Evolutionary conservation across 257 asterid species (phyloP), one percentile per base, ranked within the genome.

Genomic region (Euphrasia confusa): DNA sequence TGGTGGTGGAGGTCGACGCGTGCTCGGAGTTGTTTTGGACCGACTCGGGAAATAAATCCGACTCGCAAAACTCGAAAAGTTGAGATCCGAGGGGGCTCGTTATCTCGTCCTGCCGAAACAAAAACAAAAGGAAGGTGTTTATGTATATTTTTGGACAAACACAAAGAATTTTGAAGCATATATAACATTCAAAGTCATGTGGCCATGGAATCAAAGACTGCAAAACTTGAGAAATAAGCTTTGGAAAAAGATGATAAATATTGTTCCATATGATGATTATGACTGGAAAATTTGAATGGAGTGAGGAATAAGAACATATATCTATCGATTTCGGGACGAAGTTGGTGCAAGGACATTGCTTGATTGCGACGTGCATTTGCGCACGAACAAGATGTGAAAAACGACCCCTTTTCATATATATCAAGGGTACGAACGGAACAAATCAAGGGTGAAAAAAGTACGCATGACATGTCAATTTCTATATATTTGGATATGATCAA

Each of bases 71-170:
- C 11, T 87, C 88, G 10, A 87, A 64, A 1, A 89, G 67, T 65
- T 86, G 92, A 58, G 85, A 90, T 73, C 81, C 86, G 5, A 87
- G 68, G 7, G 92, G 90, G 80, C 90, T 90, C 56, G 84, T 63
- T 30, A 90, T 83, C 67, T 87, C 96, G 27, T 87, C 95, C 95
- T 90, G 81, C 69, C 61, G 12, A 37, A 37, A 30, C 33, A 3
- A 21, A 21, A 52, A 10, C 24, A 7, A 3, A 10, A 18, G 5
- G 4, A 52, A 15, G 1, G 4, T 4, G 2, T 37, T 8, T 37
- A 11, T 30, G 33, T 30, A 5, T 30, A 69, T 64, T 75, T 69
- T 10, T 62, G 58, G 84, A 59, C 77, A 61, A 74, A 63, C 81
- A 81, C 48, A 30, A 56, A 56, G 75, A 79, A 69, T 68, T 65